Base-by-base conservation (phyloP, 345 rosid species). In the Zanthoxylum bungeanum region DNA sequence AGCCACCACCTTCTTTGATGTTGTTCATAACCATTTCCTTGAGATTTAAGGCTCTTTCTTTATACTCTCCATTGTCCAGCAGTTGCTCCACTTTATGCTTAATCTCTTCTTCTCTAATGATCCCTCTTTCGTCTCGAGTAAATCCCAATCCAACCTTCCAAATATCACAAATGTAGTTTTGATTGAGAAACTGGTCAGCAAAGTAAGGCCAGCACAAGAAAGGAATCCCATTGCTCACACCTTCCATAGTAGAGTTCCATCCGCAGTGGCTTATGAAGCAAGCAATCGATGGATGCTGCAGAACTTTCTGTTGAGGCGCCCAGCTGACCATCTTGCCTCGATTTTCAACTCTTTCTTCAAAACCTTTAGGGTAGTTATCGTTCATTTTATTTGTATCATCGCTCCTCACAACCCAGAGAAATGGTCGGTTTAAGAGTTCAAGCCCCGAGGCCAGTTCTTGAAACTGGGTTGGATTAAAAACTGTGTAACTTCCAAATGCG, bases 241-340 rank as follows among this genome's bases (percentile, higher is more conserved):
- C 86, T 69, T 91, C 93, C 64, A 91, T 65, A 47, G 83, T 77
- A n/a, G 93, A 87, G 56, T 85, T 87, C 93, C 91, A 87, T 22
- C 91, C 91, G n/a, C 88, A 85, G 56, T 85, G 91, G 76, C 87
- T 87, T 42, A 82, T 70, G 46, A 82, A 82, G 55, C 85, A 81
- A 34, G 84, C 88, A 27, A 82, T 50, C 1, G 83, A 78, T 49
- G 77, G 64, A 64, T 70, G 75, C 7, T 64, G 64, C 12, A 85
- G 76, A 28, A 85, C 75, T 63, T 69, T 75, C 14, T 71, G 77
- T 61, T 85, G 88, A 34, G 88, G 80, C 27, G 74, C 83, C 88
- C 88, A 85, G 51, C 58, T 74, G 17, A 79, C 73, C 55, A 85
- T 44, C 73, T 53, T 67, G 19, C 74, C n/a, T 7, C 46, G 53